phyloP scores from a whole-genome alignment of 1,139 yeast species.

The Kluyveromyces marxianus region DNA sequence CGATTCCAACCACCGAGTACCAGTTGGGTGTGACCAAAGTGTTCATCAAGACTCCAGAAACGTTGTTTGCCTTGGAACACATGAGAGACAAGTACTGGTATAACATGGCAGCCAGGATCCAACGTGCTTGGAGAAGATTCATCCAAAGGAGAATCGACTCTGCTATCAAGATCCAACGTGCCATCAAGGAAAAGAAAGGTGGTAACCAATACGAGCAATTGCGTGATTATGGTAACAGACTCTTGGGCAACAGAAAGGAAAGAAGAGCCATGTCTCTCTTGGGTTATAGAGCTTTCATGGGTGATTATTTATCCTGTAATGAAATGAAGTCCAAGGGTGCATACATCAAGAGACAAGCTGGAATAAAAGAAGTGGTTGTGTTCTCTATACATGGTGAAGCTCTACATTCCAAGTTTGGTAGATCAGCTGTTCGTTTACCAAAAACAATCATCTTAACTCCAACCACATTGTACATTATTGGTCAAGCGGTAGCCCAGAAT shows the following conservation, averaged over 20 bases:
- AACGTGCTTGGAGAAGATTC: conserved; percentile 91
- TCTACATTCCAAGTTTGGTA: conserved; percentile 78
- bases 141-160: conserved; percentile 78
- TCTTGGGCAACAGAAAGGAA: conserved; percentile 72
- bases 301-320: conserved; percentile 87
- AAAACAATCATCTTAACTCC: conserved; percentile 67
- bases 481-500: conserved; percentile 65
- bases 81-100: conserved; percentile 98
- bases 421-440: conserved; percentile 76
- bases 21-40: conserved; percentile 94
- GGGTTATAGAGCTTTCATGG: conserved; percentile 88
- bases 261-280: conserved; percentile 82
- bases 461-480: conserved; percentile 55
- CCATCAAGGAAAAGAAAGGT: conserved; percentile 75
- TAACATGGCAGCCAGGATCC: conserved; percentile 95
- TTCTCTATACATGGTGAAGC: conserved; percentile 82
- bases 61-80: conserved; percentile 89
- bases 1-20: conserved; percentile 72
- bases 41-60: conserved; percentile 94
- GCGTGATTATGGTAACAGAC: conserved; percentile 71
- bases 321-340: conserved; percentile 65
- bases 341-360: conserved; percentile 58
- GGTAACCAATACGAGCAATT: conserved; percentile 77
- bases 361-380: conserved; percentile 60
- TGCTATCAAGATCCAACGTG: conserved; percentile 74